phyloP scores from a whole-genome alignment of 192 early-diverging fungal genomes.

The Phycomyces nitens region DNA sequence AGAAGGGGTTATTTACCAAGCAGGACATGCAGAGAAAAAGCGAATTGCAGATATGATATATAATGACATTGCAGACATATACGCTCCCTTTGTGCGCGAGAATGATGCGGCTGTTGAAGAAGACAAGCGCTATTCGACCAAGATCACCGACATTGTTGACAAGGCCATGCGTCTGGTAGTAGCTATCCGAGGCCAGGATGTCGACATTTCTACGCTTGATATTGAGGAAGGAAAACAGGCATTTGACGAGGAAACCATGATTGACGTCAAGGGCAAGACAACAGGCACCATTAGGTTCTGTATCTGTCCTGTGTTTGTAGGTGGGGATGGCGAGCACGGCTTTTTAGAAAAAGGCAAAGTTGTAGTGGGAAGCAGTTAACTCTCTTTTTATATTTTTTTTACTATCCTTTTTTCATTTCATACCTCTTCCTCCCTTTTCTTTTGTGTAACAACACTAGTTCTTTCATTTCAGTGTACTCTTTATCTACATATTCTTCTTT shows the following conservation, averaged over 20 bases:
- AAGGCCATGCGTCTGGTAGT: slow-evolving; percentile 30
- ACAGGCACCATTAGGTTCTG: slow-evolving; percentile 26
- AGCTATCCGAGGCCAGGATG: slow-evolving; percentile 40
- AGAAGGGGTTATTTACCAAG: slow-evolving; percentile 25
- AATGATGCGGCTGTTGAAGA: slow-evolving; percentile 24
- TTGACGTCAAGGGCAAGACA: slow-evolving; percentile 30
- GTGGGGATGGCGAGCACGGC: slow-evolving; percentile 41
- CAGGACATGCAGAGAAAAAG: slow-evolving; percentile 24
- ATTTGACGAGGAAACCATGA: slow-evolving; percentile 37
- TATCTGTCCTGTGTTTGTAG: slow-evolving; percentile 37
- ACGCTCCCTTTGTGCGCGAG: slow-evolving; percentile 31
- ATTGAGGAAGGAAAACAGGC: slow-evolving; percentile 33
- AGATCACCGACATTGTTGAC: slow-evolving; percentile 31
- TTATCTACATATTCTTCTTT: background rate
- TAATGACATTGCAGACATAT: slow-evolving; percentile 31
- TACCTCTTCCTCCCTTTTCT: background rate
- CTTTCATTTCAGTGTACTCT: background rate
- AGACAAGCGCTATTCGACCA: slow-evolving; percentile 25
- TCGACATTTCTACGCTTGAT: slow-evolving; percentile 28
- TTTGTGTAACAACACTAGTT: background rate
- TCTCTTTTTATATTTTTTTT: background rate
- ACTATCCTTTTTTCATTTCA: background rate
- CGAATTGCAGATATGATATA: slow-evolving; percentile 27
- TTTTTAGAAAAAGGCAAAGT: slow-evolving; percentile 43
- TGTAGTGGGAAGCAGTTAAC: slow-evolving; percentile 14